Base-by-base conservation (phyloP, 805 yeast species). In the Myxozyma kluyveri region DNA sequence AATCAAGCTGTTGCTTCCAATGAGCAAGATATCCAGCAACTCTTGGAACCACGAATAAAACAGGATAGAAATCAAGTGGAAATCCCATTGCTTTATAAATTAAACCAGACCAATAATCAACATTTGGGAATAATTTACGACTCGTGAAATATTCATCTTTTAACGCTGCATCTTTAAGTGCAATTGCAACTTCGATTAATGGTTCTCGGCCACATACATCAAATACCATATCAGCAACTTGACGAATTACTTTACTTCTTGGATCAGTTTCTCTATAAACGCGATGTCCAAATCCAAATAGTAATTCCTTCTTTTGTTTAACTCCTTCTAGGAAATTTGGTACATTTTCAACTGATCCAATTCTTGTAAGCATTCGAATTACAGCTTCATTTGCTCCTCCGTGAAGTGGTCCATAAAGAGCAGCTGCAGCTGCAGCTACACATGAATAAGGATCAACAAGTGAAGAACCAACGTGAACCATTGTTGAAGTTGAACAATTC, bases 361-460 rank as follows among this genome's bases (percentile, higher is more conserved):
- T 55, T 36, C 42, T 47, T 21, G 54, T 42, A 26, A 55, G 53
- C 59, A 55, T 55, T 18, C 59, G 59, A 29, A 55, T 55, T 12
- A 55, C 59, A 17, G 59, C 59, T 48, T 55, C 59, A 48, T 55
- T 55, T 19, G 59, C 59, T 26, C 59, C 59, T 17, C 59, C 59
- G 51, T 55, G 59, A 19, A 55, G 54, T 4, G 59, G 59, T 18
- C 59, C 59, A 40, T 55, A 55, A 24, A 55, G 42, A n/a, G 59
- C 59, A 6, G 59, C 36, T 2, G 59, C 32, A 4, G 59, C 52
- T 10, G 59, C 59, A 21, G 59, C 52, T 14, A 55, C 23, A 41
- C 57, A 52, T 9, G 59, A 55, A 42, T 55, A 55, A 5, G 59
- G 59, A 18, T 55, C 59, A n/a, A 52, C 59, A 9, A 55, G 56